A percentile compares a stretch with the other conserved stretches of the same genome.
Conservation (phyloP, 345 rosid species). For the Zanthoxylum bungeanum region DNA sequence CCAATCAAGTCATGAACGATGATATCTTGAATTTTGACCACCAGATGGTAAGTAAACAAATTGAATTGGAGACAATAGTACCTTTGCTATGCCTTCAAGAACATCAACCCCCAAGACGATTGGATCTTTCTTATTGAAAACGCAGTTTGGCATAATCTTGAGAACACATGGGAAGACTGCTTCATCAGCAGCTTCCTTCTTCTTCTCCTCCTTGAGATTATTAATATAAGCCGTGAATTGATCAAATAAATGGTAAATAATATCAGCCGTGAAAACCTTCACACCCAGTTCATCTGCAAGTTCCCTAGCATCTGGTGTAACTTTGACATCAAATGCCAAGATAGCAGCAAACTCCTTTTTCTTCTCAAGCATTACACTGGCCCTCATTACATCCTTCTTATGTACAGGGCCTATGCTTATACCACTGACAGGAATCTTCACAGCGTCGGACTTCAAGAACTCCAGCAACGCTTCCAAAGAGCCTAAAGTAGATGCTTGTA, state of each 20-base stretch:
- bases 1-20: background rate
- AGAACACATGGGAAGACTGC: constrained; percentile 94
- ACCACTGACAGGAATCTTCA: constrained; percentile 85
- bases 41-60: background rate
- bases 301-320: constrained; percentile 86
- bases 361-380: constrained; percentile 90
- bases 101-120: constrained; percentile 85
- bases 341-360: constrained; percentile 85
- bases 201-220: constrained; percentile 79
- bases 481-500: constrained; percentile 91
- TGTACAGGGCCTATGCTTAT: constrained; percentile 91
- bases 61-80: constrained; percentile 17
- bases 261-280: constrained; percentile 85
- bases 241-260: constrained; percentile 86
- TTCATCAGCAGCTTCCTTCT: constrained; percentile 83
- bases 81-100: constrained; percentile 74
- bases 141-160: constrained; percentile 64
- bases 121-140: constrained; percentile 85
- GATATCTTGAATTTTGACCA: background rate
- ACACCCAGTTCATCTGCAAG: constrained; percentile 85
- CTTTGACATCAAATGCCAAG: constrained; percentile 92
- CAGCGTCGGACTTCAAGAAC: constrained; percentile 76
- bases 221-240: constrained; percentile 81
- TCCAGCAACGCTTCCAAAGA: constrained; percentile 94
- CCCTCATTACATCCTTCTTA: constrained; percentile 88